phyloP scores from a whole-genome alignment of 2,329 filamentous ascomycete species.

The Fusarium sp. region DNA sequence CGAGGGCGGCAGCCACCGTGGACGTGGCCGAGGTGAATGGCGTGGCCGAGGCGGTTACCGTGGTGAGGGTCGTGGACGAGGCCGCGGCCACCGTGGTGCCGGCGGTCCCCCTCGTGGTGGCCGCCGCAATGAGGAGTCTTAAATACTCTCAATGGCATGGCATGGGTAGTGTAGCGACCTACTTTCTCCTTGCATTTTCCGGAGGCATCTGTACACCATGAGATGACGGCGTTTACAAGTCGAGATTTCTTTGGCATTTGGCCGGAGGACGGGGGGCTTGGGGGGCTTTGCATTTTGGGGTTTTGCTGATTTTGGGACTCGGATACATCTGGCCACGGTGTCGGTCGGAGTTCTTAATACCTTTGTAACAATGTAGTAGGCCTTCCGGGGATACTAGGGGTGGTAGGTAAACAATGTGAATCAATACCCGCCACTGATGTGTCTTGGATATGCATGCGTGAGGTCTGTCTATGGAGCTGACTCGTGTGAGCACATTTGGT shows the following conservation, averaged over 20 bases:
- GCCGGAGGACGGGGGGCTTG: conserved; percentile 47
- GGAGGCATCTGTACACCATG: conserved; percentile 58
- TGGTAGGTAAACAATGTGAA: conserved; percentile 48
- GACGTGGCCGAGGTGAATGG: conserved; percentile 64
- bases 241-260: conserved; percentile 45
- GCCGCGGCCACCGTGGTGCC: conserved; percentile 57
- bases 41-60: conserved; percentile 69
- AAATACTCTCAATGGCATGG: conserved; percentile 46
- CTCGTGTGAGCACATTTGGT: conserved; percentile 31
- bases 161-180: conserved; percentile 47
- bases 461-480: not conserved
- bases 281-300: conserved; percentile 51
- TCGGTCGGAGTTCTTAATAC: conserved; percentile 48
- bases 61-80: conserved; percentile 63
- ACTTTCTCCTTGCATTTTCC: conserved; percentile 51
- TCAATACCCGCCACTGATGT: conserved; percentile 44
- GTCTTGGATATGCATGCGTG: not conserved
- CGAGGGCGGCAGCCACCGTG: conserved; percentile 62
- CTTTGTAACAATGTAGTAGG: conserved; percentile 49
- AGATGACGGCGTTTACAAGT: conserved; percentile 59
- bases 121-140: conserved; percentile 60
- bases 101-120: conserved; percentile 53
- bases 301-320: conserved; percentile 51
- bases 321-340: conserved; percentile 48
- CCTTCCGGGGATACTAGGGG: conserved; percentile 41